Evolutionary conservation across 768 basidiomycete genomes (phyloP), one percentile per base, ranked within the genome.

Genomic region (Rossbeevera mucosa): DNA sequence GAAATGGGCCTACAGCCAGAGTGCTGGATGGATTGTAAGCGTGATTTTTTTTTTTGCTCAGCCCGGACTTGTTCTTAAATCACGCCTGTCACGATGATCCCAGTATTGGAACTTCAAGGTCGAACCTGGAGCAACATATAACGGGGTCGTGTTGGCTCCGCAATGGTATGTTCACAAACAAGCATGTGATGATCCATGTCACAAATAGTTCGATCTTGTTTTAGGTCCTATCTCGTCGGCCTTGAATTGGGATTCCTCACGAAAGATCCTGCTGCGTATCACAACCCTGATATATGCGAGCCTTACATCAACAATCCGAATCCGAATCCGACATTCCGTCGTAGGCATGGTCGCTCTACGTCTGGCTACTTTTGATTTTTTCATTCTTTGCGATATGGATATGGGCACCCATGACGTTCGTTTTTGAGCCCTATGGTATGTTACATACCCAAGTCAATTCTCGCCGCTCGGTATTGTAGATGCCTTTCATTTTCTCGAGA

Each of bases 201-300:
- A 47, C 36, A 12, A 21, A 51, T 48, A 33, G 36, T 5, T 12
- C 13, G 21, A 57, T 41, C 16, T 22, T 30, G 42, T 18, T 18
- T 8, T 55, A 88, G 87, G 87, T 86, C 86, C 2, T 90, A 90
- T 61, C 64, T 81, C 26, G 80, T 86, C 45, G 88, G 80, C 16
- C 63, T 86, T 12, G 51, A 69, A 18, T 65, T 72, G 6, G 85
- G 85, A 1, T 88, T 76, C 68, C 68, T 90, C 24, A 88, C 85
- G 0, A 52, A 72, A 53, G 79, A 90, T 62, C 87, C 87, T 3
- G 74, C 84, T 0, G 52, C 70, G 54, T 64, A 80, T 29, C 51
- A 83, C 54, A 67, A 90, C 59, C 74, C 80, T 0, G 59, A 79
- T 51, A 86, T 90, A n/a, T 90, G 87, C 60, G 80, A 64, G 25